phyloP scores from a whole-genome alignment of 371 early-diverging fungal genomes.

The Circinella umbellata region DNA sequence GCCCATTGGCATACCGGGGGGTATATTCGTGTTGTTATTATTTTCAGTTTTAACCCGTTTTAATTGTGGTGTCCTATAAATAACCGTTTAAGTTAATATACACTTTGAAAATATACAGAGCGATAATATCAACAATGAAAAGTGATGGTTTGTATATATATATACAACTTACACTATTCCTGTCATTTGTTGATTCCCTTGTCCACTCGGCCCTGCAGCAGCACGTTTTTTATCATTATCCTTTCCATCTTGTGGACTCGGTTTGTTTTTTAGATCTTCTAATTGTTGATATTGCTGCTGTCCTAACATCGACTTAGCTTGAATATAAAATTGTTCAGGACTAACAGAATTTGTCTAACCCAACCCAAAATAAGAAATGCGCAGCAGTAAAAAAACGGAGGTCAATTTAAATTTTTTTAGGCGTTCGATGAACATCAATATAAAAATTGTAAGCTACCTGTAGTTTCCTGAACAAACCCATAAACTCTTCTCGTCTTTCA shows the following conservation, averaged over 20 bases:
- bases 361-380: not conserved
- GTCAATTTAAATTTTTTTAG: too few relatives aligned
- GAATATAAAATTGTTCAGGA: constrained; percentile 40
- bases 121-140: too few relatives aligned
- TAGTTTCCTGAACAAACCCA: constrained; percentile 40
- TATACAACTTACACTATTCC: constrained; percentile 28
- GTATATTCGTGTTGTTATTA: constrained; percentile 8
- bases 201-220: constrained; percentile 16
- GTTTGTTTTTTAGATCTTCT: constrained; percentile 48
- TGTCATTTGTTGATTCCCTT: constrained; percentile 31
- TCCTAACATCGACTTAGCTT: constrained; percentile 43
- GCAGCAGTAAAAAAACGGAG: not conserved
- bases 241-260: constrained; percentile 14
- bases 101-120: too few relatives aligned
- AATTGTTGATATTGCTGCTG: constrained; percentile 50
- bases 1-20: constrained; percentile 38
- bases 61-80: constrained; percentile 31
- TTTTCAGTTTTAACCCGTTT: constrained; percentile 32
- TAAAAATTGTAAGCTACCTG: constrained; percentile 24
- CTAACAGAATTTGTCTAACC: constrained; percentile 37
- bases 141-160: not conserved
- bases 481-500: constrained; percentile 43
- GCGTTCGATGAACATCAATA: too few relatives aligned
- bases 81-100: not conserved
- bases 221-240: constrained; percentile 25